These are phyloP conservation scores for Saksenaea oblongispora DNA, from an alignment of 371 early-diverging fungal species.

Conservation along the genomic window DNA sequence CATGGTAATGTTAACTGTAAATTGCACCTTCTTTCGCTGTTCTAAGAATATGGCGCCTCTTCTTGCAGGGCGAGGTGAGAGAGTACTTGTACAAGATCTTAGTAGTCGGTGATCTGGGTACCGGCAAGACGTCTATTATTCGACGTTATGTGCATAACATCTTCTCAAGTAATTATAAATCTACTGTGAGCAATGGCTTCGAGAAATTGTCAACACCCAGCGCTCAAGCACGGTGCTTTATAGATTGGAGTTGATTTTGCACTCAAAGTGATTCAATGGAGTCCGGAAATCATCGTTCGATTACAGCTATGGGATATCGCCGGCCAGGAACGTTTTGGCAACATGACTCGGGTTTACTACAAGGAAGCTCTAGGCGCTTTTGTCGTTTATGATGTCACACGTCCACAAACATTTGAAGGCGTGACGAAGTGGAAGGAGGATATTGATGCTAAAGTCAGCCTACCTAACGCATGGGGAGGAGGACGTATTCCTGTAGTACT, in stretches of 20 bases:
- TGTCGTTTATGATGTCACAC: conserved; percentile 80
- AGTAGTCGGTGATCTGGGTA: conserved; percentile 79
- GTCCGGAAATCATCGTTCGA: conserved; percentile 54
- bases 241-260: conserved; percentile 87
- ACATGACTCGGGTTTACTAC: conserved; percentile 81
- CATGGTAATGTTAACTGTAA: neutral
- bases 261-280: conserved; percentile 74
- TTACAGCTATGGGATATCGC: conserved; percentile 89
- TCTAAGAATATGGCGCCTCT: neutral
- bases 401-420: conserved; percentile 69
- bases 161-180: conserved; percentile 70
- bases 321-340: conserved; percentile 82
- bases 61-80: conserved; percentile 31
- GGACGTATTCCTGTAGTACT: conserved; percentile 64
- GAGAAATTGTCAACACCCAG: neutral
- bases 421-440: conserved; percentile 76
- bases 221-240: neutral
- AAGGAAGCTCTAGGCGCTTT: conserved; percentile 80
- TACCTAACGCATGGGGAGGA: conserved; percentile 61
- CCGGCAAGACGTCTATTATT: conserved; percentile 75
- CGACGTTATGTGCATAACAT: conserved; percentile 72
- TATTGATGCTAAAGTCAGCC: conserved; percentile 61
- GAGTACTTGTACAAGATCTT: conserved; percentile 72
- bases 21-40: neutral
- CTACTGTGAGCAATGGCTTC: conserved; percentile 57